A percentile compares a stretch with the other conserved stretches of the same genome.
Conservation (phyloP, 1,284 basidiomycete species). For the Heterobasidion irregulare region DNA sequence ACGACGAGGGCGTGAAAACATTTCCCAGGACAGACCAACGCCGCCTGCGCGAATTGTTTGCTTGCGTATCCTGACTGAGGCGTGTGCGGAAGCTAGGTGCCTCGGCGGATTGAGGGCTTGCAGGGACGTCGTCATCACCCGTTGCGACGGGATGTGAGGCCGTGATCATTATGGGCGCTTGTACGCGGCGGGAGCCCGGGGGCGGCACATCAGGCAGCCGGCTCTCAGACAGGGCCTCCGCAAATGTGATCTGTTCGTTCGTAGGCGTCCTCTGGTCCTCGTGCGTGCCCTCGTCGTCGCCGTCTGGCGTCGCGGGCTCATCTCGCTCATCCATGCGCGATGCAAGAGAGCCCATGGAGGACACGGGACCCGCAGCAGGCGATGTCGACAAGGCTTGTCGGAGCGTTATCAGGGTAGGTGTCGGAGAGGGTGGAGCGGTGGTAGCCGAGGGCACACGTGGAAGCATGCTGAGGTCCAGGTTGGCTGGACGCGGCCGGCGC, state of each 20-base stretch:
- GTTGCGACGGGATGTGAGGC: constrained; percentile 25
- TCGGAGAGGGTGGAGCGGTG: constrained; percentile 44
- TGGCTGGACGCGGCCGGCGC: constrained; percentile 52
- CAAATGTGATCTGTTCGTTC: constrained; percentile 60
- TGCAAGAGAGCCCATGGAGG: constrained; percentile 5
- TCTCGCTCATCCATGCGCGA: constrained; percentile 3
- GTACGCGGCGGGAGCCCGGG: constrained; percentile 50
- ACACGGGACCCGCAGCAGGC: constrained; percentile 12
- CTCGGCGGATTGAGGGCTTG: constrained; percentile 41
- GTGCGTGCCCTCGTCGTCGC: constrained; percentile 30
- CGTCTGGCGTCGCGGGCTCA: constrained; percentile 19
- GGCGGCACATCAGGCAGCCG: constrained; percentile 67
- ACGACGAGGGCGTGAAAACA: constrained; percentile 22
- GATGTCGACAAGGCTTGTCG: constrained; percentile 41
- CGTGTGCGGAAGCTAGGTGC: constrained; percentile 20
- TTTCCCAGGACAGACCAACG: constrained; percentile 49
- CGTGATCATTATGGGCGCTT: constrained; percentile 58
- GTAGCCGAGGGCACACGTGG: constrained; percentile 28
- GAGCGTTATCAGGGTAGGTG: constrained; percentile 54
- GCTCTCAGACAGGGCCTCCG: constrained; percentile 68
- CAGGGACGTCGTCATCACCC: constrained; percentile 33
- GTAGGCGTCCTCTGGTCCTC: constrained; percentile 36
- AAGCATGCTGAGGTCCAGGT: constrained; percentile 48
- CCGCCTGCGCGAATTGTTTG: constrained; percentile 29
- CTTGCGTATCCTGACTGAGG: constrained; percentile 11